These are phyloP conservation scores for Fraxinus floribunda DNA, from an alignment of 305 asterid genomes.

Conservation along the genomic window DNA sequence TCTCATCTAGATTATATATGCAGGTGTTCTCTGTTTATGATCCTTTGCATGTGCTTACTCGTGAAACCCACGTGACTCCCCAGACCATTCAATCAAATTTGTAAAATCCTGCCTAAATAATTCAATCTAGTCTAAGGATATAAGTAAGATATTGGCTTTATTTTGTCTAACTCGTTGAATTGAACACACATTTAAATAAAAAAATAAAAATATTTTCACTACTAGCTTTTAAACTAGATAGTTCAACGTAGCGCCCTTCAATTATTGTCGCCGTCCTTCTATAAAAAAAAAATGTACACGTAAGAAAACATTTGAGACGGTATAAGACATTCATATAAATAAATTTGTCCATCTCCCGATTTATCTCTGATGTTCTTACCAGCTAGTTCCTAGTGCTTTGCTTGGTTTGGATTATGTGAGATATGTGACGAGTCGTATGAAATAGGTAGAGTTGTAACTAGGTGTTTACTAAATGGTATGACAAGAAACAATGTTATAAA, in stretches of 20 bases:
- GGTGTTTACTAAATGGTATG: not conserved
- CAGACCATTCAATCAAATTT: constrained; percentile 24
- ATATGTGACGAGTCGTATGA: not conserved
- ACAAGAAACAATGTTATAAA: not conserved
- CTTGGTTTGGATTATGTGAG: not conserved
- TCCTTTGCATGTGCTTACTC: constrained; percentile 39
- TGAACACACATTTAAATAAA: not conserved
- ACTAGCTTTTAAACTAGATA: not conserved
- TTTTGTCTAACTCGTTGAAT: not conserved
- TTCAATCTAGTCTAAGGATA: not conserved
- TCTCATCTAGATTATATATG: constrained; percentile 10
- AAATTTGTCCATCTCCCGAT: not conserved
- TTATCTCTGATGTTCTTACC: not conserved
- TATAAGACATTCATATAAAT: not conserved
- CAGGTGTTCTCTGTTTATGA: constrained; percentile 37
- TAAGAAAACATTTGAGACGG: not conserved
- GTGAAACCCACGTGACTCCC: constrained; percentile 45
- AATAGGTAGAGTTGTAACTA: not conserved
- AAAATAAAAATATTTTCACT: not conserved
- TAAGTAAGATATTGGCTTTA: not conserved
- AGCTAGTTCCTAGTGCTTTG: not conserved
- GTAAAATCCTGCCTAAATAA: constrained; percentile 22
- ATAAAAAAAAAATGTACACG: not conserved
- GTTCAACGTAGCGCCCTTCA: not conserved
- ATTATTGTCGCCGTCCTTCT: not conserved